Percentiles rank a stretch among this genome's conserved stretches.
Conservation (phyloP, 805 yeast genomes). For the Wickerhamomyces xylosicus region DNA sequence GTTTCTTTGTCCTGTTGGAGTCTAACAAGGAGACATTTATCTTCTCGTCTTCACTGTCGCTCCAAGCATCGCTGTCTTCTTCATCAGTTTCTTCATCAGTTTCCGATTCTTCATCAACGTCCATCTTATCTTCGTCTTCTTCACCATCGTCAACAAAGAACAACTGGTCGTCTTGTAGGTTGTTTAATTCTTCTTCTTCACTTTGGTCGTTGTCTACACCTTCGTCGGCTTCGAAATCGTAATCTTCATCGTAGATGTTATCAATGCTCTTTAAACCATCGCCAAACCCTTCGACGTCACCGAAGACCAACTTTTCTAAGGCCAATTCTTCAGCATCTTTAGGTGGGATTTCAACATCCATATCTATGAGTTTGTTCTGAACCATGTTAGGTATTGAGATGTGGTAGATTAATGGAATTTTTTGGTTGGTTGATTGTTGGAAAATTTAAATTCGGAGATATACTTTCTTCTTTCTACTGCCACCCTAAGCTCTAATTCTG, state of each 20-base stretch:
- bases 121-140: constrained; percentile 8
- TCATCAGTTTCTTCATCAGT: constrained; percentile 22
- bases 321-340: constrained; percentile 78
- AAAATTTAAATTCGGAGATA: too few relatives aligned
- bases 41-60: constrained; percentile 84
- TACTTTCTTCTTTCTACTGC: neutral
- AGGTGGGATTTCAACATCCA: constrained; percentile 33
- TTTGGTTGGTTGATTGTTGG: too few relatives aligned
- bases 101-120: constrained; percentile 16
- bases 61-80: constrained; percentile 53
- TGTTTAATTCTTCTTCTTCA: constrained; percentile 21
- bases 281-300: constrained; percentile 73
- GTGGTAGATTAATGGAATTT: too few relatives aligned
- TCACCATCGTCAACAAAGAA: constrained; percentile 45
- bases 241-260: constrained; percentile 32
- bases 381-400: too few relatives aligned
- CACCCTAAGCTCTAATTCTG: too few relatives aligned
- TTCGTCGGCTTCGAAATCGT: constrained; percentile 28
- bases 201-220: constrained; percentile 30
- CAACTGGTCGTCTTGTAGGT: constrained; percentile 37
- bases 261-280: constrained; percentile 51
- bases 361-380: neutral
- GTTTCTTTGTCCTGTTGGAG: constrained; percentile 56
- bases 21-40: constrained; percentile 47
- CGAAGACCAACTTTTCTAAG: constrained; percentile 81